Conservation (phyloP, 352 stramenopile species). For the Phytophthora tentaculata region DNA sequence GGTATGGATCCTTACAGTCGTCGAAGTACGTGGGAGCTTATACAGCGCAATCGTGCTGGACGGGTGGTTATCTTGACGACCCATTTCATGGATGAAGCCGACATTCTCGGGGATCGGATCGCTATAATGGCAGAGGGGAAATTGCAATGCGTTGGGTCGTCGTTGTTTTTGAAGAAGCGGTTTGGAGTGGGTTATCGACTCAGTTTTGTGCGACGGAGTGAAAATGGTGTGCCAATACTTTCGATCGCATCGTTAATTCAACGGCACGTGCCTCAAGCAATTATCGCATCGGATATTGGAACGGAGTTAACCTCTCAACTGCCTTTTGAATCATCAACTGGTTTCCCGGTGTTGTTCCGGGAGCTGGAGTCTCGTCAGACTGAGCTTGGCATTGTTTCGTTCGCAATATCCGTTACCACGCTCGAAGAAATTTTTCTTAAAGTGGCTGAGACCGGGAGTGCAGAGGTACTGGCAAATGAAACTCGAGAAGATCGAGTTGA, state of each 20-base stretch:
- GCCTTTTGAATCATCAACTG: slow-evolving; percentile 56
- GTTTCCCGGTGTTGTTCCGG: slow-evolving; percentile 79
- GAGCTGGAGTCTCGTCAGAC: slow-evolving; percentile 58
- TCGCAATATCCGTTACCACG: slow-evolving; percentile 83
- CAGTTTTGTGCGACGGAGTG: slow-evolving; percentile 51
- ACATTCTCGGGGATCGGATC: slow-evolving; percentile 91
- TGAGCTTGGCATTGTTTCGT: slow-evolving; percentile 56
- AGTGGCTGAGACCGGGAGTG: slow-evolving; percentile 57
- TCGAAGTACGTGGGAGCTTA: slow-evolving; percentile 87
- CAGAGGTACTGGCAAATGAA: neutral
- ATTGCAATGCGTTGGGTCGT: slow-evolving; percentile 76
- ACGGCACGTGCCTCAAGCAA: slow-evolving; percentile 43
- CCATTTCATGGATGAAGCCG: slow-evolving; percentile 94
- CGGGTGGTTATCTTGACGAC: slow-evolving; percentile 91
- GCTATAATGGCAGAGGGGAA: slow-evolving; percentile 88
- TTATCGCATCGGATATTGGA: slow-evolving; percentile 66
- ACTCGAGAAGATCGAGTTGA: neutral
- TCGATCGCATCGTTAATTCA: slow-evolving; percentile 35
- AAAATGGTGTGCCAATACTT: neutral
- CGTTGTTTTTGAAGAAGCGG: slow-evolving; percentile 83
- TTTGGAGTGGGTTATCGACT: slow-evolving; percentile 83
- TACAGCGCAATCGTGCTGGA: slow-evolving; percentile 58
- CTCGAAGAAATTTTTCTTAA: slow-evolving; percentile 92
- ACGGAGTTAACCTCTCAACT: slow-evolving; percentile 83
- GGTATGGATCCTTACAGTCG: slow-evolving; percentile 94